Base-by-base conservation (phyloP, 441 rosid genomes). In the Geranium incanum region DNA sequence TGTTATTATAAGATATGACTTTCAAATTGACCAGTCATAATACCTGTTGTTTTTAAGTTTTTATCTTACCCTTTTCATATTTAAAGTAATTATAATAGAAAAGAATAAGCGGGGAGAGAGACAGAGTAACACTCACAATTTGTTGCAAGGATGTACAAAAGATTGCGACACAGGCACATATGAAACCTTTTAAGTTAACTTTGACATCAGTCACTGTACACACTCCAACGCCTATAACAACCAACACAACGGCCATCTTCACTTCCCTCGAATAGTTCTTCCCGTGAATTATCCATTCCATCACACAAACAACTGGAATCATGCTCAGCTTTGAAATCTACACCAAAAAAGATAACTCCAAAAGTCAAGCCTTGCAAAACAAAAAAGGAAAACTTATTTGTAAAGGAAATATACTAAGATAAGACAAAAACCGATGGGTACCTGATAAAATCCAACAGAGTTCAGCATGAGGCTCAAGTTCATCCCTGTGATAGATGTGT, bases 241-340 rank as follows among this genome's bases (percentile, higher is more conserved):
- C 79, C 70, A 77, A 76, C 63, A 77, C 45, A 1, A 77, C 79
- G 1, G 79, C 79, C 68, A 77, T 72, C 41, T 77, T 77, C 45
- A 77, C 79, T 66, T 73, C 79, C 50, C 71, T 66, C 0, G 73
- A 69, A 68, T 77, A 77, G 60, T 77, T 71, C 33, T 77, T 77
- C 52, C 48, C 67, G 65, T 77, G 76, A 36, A 77, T 72, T 50
- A 77, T 77, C 79, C 79, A 77, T 59, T 77, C 79, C 76, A 77
- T 64, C 16, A 77, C 50, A 28, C 79, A 77, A 48, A 77, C 79
- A 66, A 77, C 79, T 9, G 79, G 79, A 72, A 77, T 77, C 76
- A 77, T 77, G 69, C 79, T 77, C 43, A 77, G 70, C 68, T 77
- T 77, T n/a, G 79, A 77, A 69, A 77, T 77, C 79, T 77, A 70